phyloP scores from a whole-genome alignment of 2,329 filamentous ascomycete species.

The Trichophyton rubrum region DNA sequence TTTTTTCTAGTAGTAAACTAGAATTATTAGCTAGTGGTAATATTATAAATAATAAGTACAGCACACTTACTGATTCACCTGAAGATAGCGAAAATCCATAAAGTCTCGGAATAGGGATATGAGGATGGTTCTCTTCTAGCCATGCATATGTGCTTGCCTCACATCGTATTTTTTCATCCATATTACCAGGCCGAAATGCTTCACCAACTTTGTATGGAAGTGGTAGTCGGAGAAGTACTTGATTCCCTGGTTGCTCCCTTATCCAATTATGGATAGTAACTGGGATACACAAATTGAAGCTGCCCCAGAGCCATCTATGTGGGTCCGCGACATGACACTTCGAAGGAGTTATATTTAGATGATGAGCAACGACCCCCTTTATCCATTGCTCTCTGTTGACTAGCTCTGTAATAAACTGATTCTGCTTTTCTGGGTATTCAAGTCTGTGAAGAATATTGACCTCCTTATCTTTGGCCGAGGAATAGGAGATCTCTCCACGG shows the following conservation, averaged over 20 bases:
- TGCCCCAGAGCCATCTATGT: conserved; percentile 19
- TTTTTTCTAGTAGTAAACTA: not conserved
- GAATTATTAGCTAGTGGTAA: conserved; percentile 24
- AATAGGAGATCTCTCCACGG: conserved; percentile 14
- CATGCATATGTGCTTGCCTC: conserved; percentile 3
- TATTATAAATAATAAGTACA: not conserved
- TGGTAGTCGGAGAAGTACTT: not conserved
- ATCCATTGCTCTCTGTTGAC: conserved; percentile 5
- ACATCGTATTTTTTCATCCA: conserved; percentile 6
- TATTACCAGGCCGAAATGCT: conserved; percentile 4
- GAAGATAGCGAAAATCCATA: conserved; percentile 12
- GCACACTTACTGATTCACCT: not conserved
- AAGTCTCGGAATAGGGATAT: conserved; percentile 12
- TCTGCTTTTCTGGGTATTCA: conserved; percentile 6
- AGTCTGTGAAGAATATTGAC: conserved; percentile 18
- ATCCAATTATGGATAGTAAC: not conserved
- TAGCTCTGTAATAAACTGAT: conserved; percentile 7
- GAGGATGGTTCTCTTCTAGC: conserved; percentile 7
- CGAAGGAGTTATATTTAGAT: conserved; percentile 7
- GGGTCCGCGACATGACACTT: conserved; percentile 8
- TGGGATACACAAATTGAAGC: conserved; percentile 27
- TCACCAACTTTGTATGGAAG: conserved; percentile 7
- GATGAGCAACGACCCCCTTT: conserved; percentile 7
- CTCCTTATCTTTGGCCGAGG: conserved; percentile 15
- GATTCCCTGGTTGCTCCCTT: not conserved